These are phyloP conservation scores for Pseudovirgaria hyperparasitica DNA, from an alignment of 2,329 filamentous ascomycete genomes.

Conservation along the genomic window DNA sequence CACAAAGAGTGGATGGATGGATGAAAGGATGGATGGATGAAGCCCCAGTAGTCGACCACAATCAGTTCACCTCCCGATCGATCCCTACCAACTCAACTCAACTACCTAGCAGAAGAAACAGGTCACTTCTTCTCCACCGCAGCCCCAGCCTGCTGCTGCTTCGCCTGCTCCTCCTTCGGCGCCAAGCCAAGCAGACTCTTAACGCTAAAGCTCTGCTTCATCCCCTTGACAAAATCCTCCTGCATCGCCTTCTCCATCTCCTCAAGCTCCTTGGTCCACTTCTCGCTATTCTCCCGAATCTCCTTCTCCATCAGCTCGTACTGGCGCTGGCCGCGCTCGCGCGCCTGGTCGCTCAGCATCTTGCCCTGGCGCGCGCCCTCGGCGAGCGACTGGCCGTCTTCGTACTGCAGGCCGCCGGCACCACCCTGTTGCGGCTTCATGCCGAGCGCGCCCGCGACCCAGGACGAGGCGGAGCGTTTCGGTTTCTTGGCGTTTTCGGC, in stretches of 20 bases:
- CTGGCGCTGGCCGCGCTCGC: slow-evolving; percentile 80
- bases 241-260: slow-evolving; percentile 77
- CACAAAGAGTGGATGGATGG: no score
- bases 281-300: slow-evolving; percentile 84
- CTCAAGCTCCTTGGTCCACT: slow-evolving; percentile 91
- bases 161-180: no score
- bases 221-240: slow-evolving; percentile 82
- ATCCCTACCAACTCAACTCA: no score
- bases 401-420: slow-evolving; percentile 45
- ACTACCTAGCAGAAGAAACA: no score
- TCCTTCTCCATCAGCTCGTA: slow-evolving; percentile 84
- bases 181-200: slow-evolving; percentile 53
- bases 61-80: no score
- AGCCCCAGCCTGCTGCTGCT: no score
- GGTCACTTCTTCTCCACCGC: no score
- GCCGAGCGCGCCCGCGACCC: slow-evolving; percentile 60
- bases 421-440: slow-evolving; percentile 51
- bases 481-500: slow-evolving; percentile 53
- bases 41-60: no score
- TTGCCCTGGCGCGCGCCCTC: slow-evolving; percentile 85
- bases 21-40: no score
- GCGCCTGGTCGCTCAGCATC: slow-evolving; percentile 90
- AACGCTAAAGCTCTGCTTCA: no score
- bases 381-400: slow-evolving; percentile 41
- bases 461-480: slow-evolving; percentile 50